A percentile compares a stretch with the other conserved stretches of the same genome.
phyloP scores from a whole-genome alignment of 306 rosid genomes.

The Dalbergia oliveri region DNA sequence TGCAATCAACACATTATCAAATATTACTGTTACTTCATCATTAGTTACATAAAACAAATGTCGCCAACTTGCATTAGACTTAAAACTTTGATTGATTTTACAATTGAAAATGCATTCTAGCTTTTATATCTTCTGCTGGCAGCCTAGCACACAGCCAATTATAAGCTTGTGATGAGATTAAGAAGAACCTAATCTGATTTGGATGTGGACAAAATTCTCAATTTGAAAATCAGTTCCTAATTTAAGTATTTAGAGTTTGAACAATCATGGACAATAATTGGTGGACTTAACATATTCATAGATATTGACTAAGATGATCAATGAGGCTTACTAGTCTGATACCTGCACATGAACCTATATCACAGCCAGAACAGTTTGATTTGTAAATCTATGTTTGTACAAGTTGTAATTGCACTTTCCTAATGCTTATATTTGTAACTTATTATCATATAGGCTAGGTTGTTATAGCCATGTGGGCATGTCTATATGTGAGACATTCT shows the following conservation, averaged over 20 bases:
- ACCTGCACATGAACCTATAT: slow-evolving; percentile 32
- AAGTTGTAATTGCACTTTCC: slow-evolving; percentile 20
- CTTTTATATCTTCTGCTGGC: slow-evolving; percentile 35
- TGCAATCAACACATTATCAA: background rate
- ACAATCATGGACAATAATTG: slow-evolving; percentile 44
- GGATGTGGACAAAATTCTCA: slow-evolving; percentile 22
- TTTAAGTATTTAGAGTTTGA: background rate
- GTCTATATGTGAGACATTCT: slow-evolving; percentile 46
- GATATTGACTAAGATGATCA: slow-evolving; percentile 30
- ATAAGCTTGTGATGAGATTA: slow-evolving; percentile 23
- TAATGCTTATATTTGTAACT: slow-evolving; percentile 10
- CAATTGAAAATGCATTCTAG: slow-evolving; percentile 19
- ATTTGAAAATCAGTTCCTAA: slow-evolving; percentile 11
- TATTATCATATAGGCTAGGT: slow-evolving; percentile 35
- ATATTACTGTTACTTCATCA: slow-evolving; percentile 18
- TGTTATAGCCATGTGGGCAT: slow-evolving; percentile 58
- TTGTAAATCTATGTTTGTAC: background rate
- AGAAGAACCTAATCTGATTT: slow-evolving; percentile 20
- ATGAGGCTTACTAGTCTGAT: background rate
- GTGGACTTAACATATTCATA: slow-evolving; percentile 33
- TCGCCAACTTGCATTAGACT: slow-evolving; percentile 40
- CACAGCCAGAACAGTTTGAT: slow-evolving; percentile 21
- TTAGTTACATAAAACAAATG: slow-evolving; percentile 30
- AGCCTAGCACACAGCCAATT: background rate
- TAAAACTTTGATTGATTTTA: slow-evolving; percentile 15